Base-by-base conservation (phyloP, 306 rosid genomes). In the Fragaria iinumae region DNA sequence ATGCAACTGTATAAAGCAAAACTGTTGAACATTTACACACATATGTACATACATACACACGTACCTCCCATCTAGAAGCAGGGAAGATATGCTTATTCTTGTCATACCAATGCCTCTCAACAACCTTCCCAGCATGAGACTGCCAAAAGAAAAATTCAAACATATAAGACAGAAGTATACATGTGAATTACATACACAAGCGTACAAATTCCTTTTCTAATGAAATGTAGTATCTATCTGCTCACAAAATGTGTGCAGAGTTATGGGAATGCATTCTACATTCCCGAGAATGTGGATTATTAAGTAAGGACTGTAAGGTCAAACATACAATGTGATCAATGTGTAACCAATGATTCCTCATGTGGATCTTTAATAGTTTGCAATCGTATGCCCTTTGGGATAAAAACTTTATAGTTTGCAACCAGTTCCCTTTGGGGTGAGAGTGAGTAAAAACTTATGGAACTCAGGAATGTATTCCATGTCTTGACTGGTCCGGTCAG, bases 61-160 rank as follows among this genome's bases (percentile, higher is more conserved):
- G 23, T 52, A 90, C 97, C 97, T 92, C 97, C 98, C 97, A 95
- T 92, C 97, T 95, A 73, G 98, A 95, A 79, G 98, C 97, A 52
- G 97, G 98, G 80, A 92, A 95, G 65, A 95, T 95, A 81, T 90
- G 97, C 87, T 95, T 95, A 88, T 95, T 92, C 91, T 90, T 95
- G 84, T 95, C 98, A 71, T 92, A 95, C 98, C 97, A 95, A 76
- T 95, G 98, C 88, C 97, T 89, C 88, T 92, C 96, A 23, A 92
- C 98, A 75, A 95, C 98, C 77, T 95, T 95, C 69, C 98, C 98
- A 65, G 96, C 98, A 88, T 92, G 98, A 71, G 97, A 95, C 98
- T 95, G 89, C 72, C 72, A 72, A 57, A 49, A 81, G 50, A 5
- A 57, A 36, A 20, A 76, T 57, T 38, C 20, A 69, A 75, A 72